phyloP scores from a whole-genome alignment of 2,329 filamentous ascomycete genomes.

The Penicillium sclerotigenum region DNA sequence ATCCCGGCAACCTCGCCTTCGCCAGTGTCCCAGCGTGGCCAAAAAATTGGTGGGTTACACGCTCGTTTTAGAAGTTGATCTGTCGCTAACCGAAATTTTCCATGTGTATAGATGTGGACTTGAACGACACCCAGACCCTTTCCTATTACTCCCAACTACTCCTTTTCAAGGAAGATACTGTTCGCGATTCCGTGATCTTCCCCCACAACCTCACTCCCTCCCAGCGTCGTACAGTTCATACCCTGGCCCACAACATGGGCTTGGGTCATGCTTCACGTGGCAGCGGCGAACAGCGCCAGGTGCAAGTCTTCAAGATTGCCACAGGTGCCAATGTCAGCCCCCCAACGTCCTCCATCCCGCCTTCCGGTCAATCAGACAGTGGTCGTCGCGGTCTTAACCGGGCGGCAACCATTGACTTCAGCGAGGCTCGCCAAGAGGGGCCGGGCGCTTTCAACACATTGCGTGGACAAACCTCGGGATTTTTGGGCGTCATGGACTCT shows the following conservation, averaged over 20 bases:
- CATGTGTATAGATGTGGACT: conserved; percentile 62
- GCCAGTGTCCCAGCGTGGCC: conserved; percentile 58
- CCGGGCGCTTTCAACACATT: conserved; percentile 71
- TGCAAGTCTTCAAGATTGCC: conserved; percentile 72
- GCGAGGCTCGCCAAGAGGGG: conserved; percentile 69
- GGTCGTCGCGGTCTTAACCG: conserved; percentile 83
- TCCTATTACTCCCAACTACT: conserved; percentile 87
- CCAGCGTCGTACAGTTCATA: conserved; percentile 87
- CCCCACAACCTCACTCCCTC: conserved; percentile 74
- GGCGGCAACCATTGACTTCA: conserved; percentile 96
- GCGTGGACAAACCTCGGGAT: conserved; percentile 69
- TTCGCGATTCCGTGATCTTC: conserved; percentile 79
- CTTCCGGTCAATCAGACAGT: conserved; percentile 67
- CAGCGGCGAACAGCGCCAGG: conserved; percentile 79
- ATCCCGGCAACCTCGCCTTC: conserved; percentile 64
- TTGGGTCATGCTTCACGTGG: conserved; percentile 88
- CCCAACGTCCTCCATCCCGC: conserved; percentile 60
- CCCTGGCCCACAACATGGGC: conserved; percentile 90
- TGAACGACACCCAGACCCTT: conserved; percentile 86
- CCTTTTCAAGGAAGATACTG: conserved; percentile 77
- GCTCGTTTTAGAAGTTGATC: background rate
- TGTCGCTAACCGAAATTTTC: conserved; percentile 5
- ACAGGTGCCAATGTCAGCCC: conserved; percentile 57
- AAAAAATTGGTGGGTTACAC: conserved; percentile 36
- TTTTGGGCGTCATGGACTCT: conserved; percentile 84